Evolutionary conservation across 176 grass and related monocot species (phyloP).

Genomic region (Ananas comosus): DNA sequence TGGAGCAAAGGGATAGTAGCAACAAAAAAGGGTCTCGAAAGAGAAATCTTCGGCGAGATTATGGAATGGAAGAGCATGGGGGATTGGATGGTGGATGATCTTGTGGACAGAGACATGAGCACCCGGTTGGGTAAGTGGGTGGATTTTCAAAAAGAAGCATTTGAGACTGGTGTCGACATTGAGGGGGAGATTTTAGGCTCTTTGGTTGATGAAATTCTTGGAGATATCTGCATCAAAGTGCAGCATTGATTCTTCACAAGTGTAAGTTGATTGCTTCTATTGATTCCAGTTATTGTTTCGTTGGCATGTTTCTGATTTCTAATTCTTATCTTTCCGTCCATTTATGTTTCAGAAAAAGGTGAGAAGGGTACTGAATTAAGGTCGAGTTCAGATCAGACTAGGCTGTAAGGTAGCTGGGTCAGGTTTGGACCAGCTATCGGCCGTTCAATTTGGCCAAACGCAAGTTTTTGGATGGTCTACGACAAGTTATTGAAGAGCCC

Average conservation of each 20-base stretch:
- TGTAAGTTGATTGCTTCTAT: background rate
- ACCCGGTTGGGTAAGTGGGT: slow-evolving; percentile 51
- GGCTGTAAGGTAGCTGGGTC: no score
- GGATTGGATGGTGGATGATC: slow-evolving; percentile 47
- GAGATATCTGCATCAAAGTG: slow-evolving; percentile 31
- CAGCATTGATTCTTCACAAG: background rate
- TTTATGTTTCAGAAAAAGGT: no score
- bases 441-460: no score
- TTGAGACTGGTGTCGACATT: slow-evolving; percentile 46
- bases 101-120: slow-evolving; percentile 85
- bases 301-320: background rate
- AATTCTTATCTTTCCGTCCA: no score
- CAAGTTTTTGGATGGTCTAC: no score
- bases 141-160: slow-evolving; percentile 49
- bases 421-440: no score
- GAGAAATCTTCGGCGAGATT: slow-evolving; percentile 45
- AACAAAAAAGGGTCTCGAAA: slow-evolving; percentile 22
- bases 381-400: no score
- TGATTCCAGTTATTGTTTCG: no score
- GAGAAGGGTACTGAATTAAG: no score
- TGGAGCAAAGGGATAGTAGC: slow-evolving; percentile 55
- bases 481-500: no score
- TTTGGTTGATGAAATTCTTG: slow-evolving; percentile 57
- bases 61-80: slow-evolving; percentile 53
- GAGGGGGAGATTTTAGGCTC: slow-evolving; percentile 48